These are phyloP conservation scores for Aspergillus piperis DNA, from an alignment of 2,329 filamentous ascomycete genomes.

Conservation along the genomic window DNA sequence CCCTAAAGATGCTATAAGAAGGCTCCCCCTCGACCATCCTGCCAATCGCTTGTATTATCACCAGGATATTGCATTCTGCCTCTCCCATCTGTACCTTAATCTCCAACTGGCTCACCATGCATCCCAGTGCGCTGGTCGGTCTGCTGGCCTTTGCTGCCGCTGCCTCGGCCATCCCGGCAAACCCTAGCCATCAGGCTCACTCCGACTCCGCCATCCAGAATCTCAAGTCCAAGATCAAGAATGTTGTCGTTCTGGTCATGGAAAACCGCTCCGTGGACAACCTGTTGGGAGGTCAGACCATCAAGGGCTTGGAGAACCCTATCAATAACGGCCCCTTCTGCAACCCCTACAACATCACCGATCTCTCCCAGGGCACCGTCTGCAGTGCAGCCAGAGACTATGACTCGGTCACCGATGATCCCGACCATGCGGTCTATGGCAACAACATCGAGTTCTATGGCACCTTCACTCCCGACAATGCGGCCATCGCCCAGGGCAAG, in stretches of 20 bases:
- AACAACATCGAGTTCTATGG: slow-evolving; percentile 51
- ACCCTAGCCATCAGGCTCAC: slow-evolving; percentile 9
- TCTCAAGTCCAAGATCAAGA: slow-evolving; percentile 40
- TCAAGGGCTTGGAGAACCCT: slow-evolving; percentile 44
- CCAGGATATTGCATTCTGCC: no score
- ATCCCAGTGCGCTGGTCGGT: slow-evolving; percentile 26
- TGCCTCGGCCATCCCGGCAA: slow-evolving; percentile 10
- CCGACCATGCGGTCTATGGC: slow-evolving; percentile 45
- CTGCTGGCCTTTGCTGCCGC: slow-evolving; percentile 28
- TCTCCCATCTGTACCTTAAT: background rate
- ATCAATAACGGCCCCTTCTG: slow-evolving; percentile 47
- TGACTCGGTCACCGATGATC: slow-evolving; percentile 47
- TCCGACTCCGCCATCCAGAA: slow-evolving; percentile 22
- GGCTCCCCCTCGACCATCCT: no score
- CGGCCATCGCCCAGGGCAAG: slow-evolving; percentile 35
- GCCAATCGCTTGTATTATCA: no score
- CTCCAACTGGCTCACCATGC: slow-evolving; percentile 13
- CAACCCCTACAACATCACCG: slow-evolving; percentile 43
- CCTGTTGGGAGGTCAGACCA: slow-evolving; percentile 45
- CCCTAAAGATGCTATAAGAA: background rate
- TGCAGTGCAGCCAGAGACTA: slow-evolving; percentile 42
- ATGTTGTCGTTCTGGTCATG: slow-evolving; percentile 41
- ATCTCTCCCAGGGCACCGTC: slow-evolving; percentile 28
- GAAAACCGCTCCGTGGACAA: slow-evolving; percentile 52
- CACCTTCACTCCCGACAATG: slow-evolving; percentile 43